Percentiles rank a stretch among this genome's conserved stretches.
Evolutionary conservation across 768 basidiomycete genomes (phyloP).

Genomic region (Rhizopogon roseolus): DNA sequence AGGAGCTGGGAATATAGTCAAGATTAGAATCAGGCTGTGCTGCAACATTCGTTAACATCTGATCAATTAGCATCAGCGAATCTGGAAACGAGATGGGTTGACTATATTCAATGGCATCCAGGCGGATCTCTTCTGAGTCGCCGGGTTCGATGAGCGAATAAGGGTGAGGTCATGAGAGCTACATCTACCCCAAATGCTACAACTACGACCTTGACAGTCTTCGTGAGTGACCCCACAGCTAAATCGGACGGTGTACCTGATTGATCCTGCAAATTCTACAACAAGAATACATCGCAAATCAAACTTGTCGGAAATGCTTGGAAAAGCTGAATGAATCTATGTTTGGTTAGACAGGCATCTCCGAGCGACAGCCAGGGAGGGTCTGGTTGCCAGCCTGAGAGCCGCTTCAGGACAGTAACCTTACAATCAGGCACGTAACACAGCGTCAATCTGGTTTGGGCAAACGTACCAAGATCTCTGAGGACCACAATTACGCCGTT

Average conservation of each 20-base stretch:
- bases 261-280: conserved; percentile 12
- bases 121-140: conserved; percentile 5
- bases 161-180: conserved; percentile 10
- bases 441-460: conserved; percentile 19
- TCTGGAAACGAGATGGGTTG: background rate
- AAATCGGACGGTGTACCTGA: conserved; percentile 9
- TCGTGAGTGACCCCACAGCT: conserved; percentile 13
- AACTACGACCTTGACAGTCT: conserved; percentile 2
- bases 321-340: conserved; percentile 9
- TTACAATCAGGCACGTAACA: conserved; percentile 23
- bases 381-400: conserved; percentile 22
- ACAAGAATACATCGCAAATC: background rate
- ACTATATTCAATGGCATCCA: background rate
- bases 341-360: conserved; percentile 25
- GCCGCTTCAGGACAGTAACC: conserved; percentile 11
- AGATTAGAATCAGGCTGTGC: conserved; percentile 27
- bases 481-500: conserved; percentile 24
- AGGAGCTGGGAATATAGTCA: conserved; percentile 13
- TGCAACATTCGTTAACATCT: conserved; percentile 5
- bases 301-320: background rate
- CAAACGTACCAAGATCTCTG: conserved; percentile 23
- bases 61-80: conserved; percentile 10
- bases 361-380: conserved; percentile 20
- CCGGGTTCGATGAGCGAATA: conserved; percentile 16
- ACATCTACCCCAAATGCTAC: conserved; percentile 14